Conservation (phyloP, 73 alveolate species). For the Paraurostyla sp. region DNA sequence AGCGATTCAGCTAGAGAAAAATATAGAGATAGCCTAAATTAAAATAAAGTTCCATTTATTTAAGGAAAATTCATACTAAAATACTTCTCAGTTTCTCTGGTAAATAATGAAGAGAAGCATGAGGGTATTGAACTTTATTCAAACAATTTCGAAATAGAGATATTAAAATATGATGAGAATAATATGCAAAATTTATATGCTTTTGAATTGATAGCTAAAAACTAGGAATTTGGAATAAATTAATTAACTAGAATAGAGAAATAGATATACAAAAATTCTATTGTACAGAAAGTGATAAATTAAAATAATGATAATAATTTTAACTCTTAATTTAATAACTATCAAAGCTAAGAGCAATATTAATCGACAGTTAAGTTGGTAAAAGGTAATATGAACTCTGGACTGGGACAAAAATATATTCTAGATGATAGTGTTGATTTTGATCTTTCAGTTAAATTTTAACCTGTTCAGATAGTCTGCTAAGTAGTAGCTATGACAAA, state of each 20-base stretch:
- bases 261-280: background rate
- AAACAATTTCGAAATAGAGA: conserved; percentile 9
- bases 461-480: conserved; percentile 48
- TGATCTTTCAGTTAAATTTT: background rate
- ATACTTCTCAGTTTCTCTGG: conserved; percentile 28
- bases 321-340: background rate
- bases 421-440: conserved; percentile 28
- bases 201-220: conserved; percentile 41
- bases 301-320: background rate
- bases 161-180: conserved; percentile 26
- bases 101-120: conserved; percentile 19
- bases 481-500: conserved; percentile 12
- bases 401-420: background rate
- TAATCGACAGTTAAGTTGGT: background rate
- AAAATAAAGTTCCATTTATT: background rate
- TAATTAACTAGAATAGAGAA: background rate
- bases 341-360: background rate
- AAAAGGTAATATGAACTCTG: background rate
- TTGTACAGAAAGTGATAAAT: background rate
- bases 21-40: background rate
- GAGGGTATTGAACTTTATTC: conserved; percentile 55
- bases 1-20: background rate
- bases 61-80: conserved; percentile 34
- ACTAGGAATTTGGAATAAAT: conserved; percentile 45
- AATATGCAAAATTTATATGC: background rate